Percentiles rank a stretch among this genome's conserved stretches.
Conservation (phyloP, 139 green algal genomes). For the Trebouxia sp. region DNA sequence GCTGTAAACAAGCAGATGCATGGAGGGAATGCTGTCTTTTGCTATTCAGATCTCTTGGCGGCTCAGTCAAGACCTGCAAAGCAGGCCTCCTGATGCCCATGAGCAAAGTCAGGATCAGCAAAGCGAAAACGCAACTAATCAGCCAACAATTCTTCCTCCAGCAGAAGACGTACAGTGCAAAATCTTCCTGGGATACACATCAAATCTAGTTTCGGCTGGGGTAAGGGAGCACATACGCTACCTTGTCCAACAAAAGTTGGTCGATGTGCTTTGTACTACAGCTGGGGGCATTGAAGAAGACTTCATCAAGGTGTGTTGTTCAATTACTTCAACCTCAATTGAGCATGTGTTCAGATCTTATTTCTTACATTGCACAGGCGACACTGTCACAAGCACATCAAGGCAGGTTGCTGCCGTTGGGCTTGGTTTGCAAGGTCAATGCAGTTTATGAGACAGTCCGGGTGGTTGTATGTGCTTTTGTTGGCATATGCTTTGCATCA, state of each 20-base stretch:
- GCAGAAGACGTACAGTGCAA: constrained; percentile 50
- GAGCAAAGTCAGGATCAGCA: constrained; percentile 57
- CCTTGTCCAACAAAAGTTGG: constrained; percentile 86
- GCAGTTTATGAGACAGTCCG: too few species aligned
- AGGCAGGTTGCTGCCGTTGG: too few species aligned
- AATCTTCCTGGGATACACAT: constrained; percentile 98
- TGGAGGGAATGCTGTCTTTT: not conserved
- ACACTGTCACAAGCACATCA: too few species aligned
- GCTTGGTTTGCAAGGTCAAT: too few species aligned
- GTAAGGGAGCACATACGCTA: constrained; percentile 88
- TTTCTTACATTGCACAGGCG: too few species aligned
- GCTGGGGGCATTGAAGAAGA: constrained; percentile 98
- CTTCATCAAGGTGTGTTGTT: constrained; percentile 85
- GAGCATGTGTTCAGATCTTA: too few species aligned
- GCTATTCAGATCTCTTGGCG: constrained; percentile 5
- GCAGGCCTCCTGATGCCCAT: not conserved
- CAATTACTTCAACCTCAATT: not conserved
- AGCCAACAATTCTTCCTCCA: constrained; percentile 41
- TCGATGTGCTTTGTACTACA: constrained; percentile 96
- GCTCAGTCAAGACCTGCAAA: not conserved
- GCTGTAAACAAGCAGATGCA: not conserved
- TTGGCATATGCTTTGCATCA: too few species aligned
- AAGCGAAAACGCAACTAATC: constrained; percentile 36
- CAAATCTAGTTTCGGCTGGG: constrained; percentile 93
- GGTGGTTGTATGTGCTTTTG: too few species aligned